Base-by-base conservation (phyloP, 2,329 filamentous ascomycete genomes). In the Aspergillus pseudotamarii region DNA sequence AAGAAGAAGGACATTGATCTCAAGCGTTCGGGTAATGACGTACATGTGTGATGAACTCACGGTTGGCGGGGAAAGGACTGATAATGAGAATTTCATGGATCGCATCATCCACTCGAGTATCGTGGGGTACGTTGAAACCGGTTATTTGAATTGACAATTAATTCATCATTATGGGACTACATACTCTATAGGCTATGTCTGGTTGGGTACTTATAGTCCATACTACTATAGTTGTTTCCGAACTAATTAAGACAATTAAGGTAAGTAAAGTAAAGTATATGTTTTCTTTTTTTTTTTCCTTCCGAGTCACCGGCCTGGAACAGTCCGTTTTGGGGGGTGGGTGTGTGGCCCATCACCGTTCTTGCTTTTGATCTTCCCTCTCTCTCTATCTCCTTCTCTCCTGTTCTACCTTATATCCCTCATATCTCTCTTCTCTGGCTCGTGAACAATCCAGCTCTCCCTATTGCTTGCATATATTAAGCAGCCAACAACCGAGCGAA, bases 311-410 rank as follows among this genome's bases (percentile, higher is more conserved):
- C 51, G 34, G 34, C 51, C 51, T 55, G 51, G 51, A 55, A 38
- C 32, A 55, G 34, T 38, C 51, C n/a, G 51, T 55, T 14, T 23
- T 9, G n/a, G n/a, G 32, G 48, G 19, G 14, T 26, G 32, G 9
- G 34, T 12, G 34, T 36, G 34, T 36, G 34, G 34, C 34, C 34
- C 34, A 36, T 16, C 21, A 34, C 28, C 26, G 21, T 26, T 19
- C 51, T 21, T 28, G 55, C 36, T 32, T 32, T n/a, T 30, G 16
- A n/a, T 63, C 63, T 70, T 70, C 68, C 68, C 71, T 71, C 66
- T 71, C 41, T 57, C 56, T 72, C 66, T 55, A 36, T 41, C 28
- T 57, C 56, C 56, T 62, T 59, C 60, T 54, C 30, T 34, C 34
- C 57, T 50, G 32, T 62, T 62, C 60, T 62, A 55, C 51, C 32